Base-by-base conservation (phyloP, 2,329 filamentous ascomycete species). In the Rhynchosporium agropyri region DNA sequence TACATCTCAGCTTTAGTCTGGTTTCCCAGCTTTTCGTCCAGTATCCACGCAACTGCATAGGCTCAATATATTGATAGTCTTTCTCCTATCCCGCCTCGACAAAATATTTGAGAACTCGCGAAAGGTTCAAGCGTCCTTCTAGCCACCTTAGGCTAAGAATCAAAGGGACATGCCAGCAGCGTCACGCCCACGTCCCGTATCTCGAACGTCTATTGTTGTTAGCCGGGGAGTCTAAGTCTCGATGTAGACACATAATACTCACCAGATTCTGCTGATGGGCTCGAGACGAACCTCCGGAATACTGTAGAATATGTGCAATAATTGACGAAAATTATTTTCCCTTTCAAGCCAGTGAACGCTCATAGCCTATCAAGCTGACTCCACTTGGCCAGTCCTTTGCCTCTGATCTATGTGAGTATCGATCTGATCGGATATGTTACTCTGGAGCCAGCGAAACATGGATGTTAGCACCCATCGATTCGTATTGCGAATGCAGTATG, bases 381-480 rank as follows among this genome's bases (percentile, higher is more conserved):
- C 31, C 5, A 5, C 45, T 50, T n/a, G 33, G 29, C 9, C 36
- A 12, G 15, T 12, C 29, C 6, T 45, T 28, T 20, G 38, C 31
- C 50, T 31, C 10, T 45, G 45, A 26, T 38, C 29, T 8, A 69
- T 54, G 3, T 68, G n/a, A 31, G 64, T 58, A 13, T 77, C 75
- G 3, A 77, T 64, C 56, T 75, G 74, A 42, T 77, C 76, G 1
- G 76, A 66, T 0, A 77, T 65, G 5, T 73, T 68, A 45, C 71
- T 76, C 63, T 77, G 76, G 6, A 77, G 68, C 76, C 75, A 77
- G 1, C 0, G 75, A 77, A 7, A 74, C 73, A 43, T 77, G 75
- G 0, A 77, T 63, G 28, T 77, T 77, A 0, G 73, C 74, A 4
- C 76, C 64, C 62, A 75, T 72, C 1, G 74, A 60, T 45, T 66